Evolutionary conservation across 1,284 basidiomycete species (phyloP).

Genomic region (Cystobasidium sp.): DNA sequence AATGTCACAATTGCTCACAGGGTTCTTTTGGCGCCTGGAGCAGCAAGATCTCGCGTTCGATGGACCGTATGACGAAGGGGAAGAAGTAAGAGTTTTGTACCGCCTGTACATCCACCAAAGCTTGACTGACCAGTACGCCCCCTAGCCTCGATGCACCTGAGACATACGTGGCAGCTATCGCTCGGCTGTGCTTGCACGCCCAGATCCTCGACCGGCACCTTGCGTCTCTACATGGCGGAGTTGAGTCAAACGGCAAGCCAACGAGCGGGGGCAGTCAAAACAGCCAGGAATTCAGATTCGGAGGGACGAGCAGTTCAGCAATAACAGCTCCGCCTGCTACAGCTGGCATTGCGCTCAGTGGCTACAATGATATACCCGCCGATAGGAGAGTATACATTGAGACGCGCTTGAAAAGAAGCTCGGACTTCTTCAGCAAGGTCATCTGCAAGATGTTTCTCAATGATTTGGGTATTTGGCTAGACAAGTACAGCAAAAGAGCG

Average conservation of each 20-base stretch:
- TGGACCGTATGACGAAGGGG: slow-evolving; percentile 88
- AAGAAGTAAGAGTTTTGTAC: slow-evolving; percentile 73
- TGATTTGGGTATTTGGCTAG: slow-evolving; percentile 68
- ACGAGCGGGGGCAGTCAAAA: neutral
- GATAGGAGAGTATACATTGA: slow-evolving; percentile 72
- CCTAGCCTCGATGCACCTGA: slow-evolving; percentile 81
- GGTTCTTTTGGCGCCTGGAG: slow-evolving; percentile 66
- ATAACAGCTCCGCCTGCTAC: neutral
- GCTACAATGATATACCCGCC: slow-evolving; percentile 69
- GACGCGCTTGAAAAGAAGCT: slow-evolving; percentile 72
- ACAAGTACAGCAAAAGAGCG: slow-evolving; percentile 65
- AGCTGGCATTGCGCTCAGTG: neutral
- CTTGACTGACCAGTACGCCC: slow-evolving; percentile 31
- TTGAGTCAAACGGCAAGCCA: neutral
- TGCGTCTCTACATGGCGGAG: slow-evolving; percentile 64
- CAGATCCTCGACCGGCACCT: slow-evolving; percentile 89
- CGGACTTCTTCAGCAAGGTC: slow-evolving; percentile 88
- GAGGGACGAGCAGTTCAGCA: neutral
- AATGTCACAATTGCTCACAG: slow-evolving; percentile 46
- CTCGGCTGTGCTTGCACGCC: slow-evolving; percentile 71
- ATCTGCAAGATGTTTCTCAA: slow-evolving; percentile 89
- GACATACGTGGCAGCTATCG: slow-evolving; percentile 78
- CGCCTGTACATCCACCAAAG: neutral
- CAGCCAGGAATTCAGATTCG: neutral
- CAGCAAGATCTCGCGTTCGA: slow-evolving; percentile 75